Evolutionary conservation across 2,329 filamentous ascomycete genomes (phyloP), one percentile per base, ranked within the genome.

Genomic region (Tolypocladium nubicola): DNA sequence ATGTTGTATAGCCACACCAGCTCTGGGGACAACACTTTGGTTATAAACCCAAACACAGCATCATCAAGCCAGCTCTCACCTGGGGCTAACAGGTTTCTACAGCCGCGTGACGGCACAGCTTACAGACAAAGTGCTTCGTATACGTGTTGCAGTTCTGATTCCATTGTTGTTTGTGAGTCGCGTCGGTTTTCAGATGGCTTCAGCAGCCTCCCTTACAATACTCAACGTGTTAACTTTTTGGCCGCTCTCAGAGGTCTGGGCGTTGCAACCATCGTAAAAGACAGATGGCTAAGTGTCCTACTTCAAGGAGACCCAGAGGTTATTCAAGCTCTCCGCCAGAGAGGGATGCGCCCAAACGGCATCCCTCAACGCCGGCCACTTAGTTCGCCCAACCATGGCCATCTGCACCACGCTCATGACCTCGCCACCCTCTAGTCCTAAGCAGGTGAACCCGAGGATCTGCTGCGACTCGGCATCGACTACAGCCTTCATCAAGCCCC

Each of bases 331-430:
- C 71, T 82, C 79, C 0, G 74, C 76, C 60, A 79, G 65, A 52
- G 72, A 75, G 16, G 77, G 79, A 69, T 81, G 79, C 7, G 77
- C 76, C 68, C 74, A 79, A 2, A 79, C 71, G 16, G 75, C 76
- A 58, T 75, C 71, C 64, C 74, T 70, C 56, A 80, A 59, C 53
- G 73, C 70, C 66, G 71, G 71, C 70, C 74, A 79, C 59, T 71
- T 71, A 61, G 77, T 55, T 5, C 69, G 67, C 1, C 76, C 77
- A 67, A 79, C 72, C 74, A 82, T 79, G 19, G 78, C 79, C 61
- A 74, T 74, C 71, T 82, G 76, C 59, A 81, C 75, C 59, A 79
- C 68, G 57, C 71, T 74, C 78, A 81, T 80, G 54, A 80, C 64
- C 69, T 81, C 79, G 3, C 79, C 79, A 7, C 77, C 79, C 62